Percentiles rank a stretch among this genome's conserved stretches.
phyloP scores from a whole-genome alignment of 2,329 filamentous ascomycete species.

The Penicillium vulpinum region DNA sequence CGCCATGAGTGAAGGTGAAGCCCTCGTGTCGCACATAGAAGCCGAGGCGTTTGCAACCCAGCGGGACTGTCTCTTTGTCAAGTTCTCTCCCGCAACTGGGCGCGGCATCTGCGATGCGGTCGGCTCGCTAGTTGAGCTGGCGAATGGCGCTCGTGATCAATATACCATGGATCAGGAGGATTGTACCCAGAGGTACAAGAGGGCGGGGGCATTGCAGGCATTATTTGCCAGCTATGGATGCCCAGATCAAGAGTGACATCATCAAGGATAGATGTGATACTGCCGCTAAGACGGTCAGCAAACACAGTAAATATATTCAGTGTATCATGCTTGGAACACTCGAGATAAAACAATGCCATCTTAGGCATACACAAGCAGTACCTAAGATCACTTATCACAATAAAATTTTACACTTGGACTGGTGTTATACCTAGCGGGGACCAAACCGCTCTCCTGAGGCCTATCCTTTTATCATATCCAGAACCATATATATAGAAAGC shows the following conservation, averaged over 20 bases:
- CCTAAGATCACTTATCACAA: too few species aligned
- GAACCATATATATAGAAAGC: too few species aligned
- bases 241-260: background rate
- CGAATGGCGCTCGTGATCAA: slow-evolving; percentile 9
- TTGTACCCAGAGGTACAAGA: slow-evolving; percentile 1
- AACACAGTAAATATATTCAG: too few species aligned
- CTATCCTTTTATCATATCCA: too few species aligned
- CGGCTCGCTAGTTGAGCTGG: slow-evolving; percentile 11
- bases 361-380: too few species aligned
- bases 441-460: too few species aligned
- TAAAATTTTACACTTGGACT: too few species aligned
- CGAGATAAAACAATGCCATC: too few species aligned
- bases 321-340: too few species aligned
- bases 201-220: background rate
- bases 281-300: too few species aligned
- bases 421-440: too few species aligned
- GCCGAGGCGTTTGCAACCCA: slow-evolving; percentile 14
- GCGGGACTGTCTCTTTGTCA: slow-evolving; percentile 9
- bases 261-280: too few species aligned
- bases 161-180: slow-evolving; percentile 7
- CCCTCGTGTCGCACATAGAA: slow-evolving; percentile 4
- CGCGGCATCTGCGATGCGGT: slow-evolving; percentile 11
- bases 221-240: background rate
- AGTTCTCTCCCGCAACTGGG: slow-evolving; percentile 5
- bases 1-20: slow-evolving; percentile 2